Base-by-base conservation (phyloP, 2,329 filamentous ascomycete genomes). In the Endothia cerciana region DNA sequence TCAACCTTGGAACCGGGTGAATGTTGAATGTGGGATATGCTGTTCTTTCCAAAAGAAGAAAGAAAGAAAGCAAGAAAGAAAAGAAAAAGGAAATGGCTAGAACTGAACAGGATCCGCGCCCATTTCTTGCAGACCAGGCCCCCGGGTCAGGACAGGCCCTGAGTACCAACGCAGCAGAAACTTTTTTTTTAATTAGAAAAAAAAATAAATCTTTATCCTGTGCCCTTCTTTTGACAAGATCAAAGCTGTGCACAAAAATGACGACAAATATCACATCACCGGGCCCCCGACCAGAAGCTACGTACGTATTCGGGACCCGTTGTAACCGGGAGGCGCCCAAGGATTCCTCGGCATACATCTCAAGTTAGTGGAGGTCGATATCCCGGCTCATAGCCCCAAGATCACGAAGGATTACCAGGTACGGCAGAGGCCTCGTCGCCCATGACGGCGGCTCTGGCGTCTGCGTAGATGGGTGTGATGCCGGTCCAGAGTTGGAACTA, bases 401-500 rank as follows among this genome's bases (percentile, higher is more conserved):
- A 51, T 56, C 17, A 56, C 13, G 33, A n/a, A 6, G 19, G 45
- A 38, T n/a, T 8, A 30, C 57, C 57, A 43, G 25, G 15, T 45
- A 25, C 22, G n/a, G n/a, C 22, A 30, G 57, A 19, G 22, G 13
- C 43, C 64, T 73, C 73, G 10, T 75, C 74, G 10, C 79, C 81
- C 69, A 87, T 76, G 4, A 89, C 87, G 36, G 85, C 85, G 0
- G 79, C 83, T 71, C 90, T 86, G 41, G 91, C 91, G 75, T 91
- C 85, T 6, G 82, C 79, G 77, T 92, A 94, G 55, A 92, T 75
- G 10, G 92, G 91, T 65, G 81, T 86, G 71, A 97, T 93, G 36
- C 87, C 92, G 1, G 92, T 96, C 93, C 93, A 97, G 64, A 90
- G 84, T 78, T 92, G 85, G 77, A 93, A 94, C 88, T 92, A 71